Evolutionary conservation across 495 filamentous ascomycete species (phyloP).

Genomic region (Neohortaea acidophila): DNA sequence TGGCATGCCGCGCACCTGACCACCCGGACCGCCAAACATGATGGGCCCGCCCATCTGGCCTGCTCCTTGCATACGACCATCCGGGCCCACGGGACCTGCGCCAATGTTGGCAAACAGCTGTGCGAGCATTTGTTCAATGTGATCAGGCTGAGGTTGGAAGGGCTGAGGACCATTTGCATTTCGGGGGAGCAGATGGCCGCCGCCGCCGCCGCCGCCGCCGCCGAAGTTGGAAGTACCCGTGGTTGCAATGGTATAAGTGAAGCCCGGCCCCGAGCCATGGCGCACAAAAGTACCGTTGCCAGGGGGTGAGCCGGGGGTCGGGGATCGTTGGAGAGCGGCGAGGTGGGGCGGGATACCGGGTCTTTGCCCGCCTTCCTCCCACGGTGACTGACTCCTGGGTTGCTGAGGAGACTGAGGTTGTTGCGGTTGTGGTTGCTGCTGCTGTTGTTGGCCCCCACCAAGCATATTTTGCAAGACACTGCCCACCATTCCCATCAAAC

Average conservation of each 20-base stretch:
- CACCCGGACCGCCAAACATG: no score
- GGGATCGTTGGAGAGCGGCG: no score
- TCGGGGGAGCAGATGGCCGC: constrained; percentile 19
- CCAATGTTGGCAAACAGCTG: constrained; percentile 16
- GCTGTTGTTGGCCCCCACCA: constrained; percentile 3
- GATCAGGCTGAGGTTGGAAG: constrained; percentile 9
- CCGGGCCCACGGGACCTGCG: background rate
- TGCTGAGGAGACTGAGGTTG: no score
- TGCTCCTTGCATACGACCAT: background rate
- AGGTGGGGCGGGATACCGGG: no score
- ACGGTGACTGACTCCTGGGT: no score
- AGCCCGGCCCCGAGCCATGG: constrained; percentile 4
- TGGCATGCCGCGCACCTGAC: background rate
- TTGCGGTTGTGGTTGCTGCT: constrained; percentile 1
- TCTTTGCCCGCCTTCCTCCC: no score
- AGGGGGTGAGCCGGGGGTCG: constrained; percentile 5
- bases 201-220: no score
- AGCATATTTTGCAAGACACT: background rate
- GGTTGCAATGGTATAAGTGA: constrained; percentile 5
- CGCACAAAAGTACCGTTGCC: constrained; percentile 1
- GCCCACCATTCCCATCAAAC: constrained; percentile 3
- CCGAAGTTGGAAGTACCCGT: no score
- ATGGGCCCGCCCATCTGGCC: no score
- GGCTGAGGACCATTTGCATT: constrained; percentile 21
- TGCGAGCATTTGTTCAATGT: constrained; percentile 15